phyloP scores from a whole-genome alignment of 345 rosid genomes.

The Odontarrhena argentea region DNA sequence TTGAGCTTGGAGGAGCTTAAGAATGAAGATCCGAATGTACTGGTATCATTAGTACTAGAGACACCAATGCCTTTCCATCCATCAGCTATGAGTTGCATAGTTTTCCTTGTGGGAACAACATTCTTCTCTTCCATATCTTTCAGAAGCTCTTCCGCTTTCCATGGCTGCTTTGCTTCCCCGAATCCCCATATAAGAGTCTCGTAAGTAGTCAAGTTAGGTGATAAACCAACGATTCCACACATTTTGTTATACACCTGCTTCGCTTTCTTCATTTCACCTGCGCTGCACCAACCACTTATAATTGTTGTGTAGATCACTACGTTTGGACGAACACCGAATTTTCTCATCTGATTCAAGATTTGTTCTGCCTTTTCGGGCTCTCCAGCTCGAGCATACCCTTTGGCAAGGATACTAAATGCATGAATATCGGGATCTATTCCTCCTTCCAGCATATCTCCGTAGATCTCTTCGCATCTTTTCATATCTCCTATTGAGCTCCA shows the following conservation, averaged over 20 bases:
- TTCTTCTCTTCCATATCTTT: constrained; percentile 66
- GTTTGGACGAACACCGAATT: constrained; percentile 61
- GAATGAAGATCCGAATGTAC: constrained; percentile 46
- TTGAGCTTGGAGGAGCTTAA: constrained; percentile 35
- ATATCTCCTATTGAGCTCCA: constrained; percentile 88
- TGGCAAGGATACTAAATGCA: constrained; percentile 80
- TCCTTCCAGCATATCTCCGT: constrained; percentile 69
- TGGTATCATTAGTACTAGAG: constrained; percentile 45
- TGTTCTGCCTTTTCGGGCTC: constrained; percentile 73
- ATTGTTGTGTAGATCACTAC: constrained; percentile 84
- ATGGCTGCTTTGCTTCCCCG: constrained; percentile 82
- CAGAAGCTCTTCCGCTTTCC: constrained; percentile 79
- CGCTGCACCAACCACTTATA: constrained; percentile 85
- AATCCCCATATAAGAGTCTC: constrained; percentile 92
- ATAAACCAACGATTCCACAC: constrained; percentile 51
- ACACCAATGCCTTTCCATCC: constrained; percentile 82
- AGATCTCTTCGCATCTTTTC: constrained; percentile 84
- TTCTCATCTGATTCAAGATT: constrained; percentile 58
- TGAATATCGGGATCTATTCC: constrained; percentile 79
- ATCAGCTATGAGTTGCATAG: constrained; percentile 71
- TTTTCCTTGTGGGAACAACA: constrained; percentile 56
- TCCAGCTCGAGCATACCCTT: constrained; percentile 78
- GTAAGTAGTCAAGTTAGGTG: constrained; percentile 74
- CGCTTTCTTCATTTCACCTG: constrained; percentile 74
- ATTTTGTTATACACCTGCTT: constrained; percentile 58